phyloP scores from a whole-genome alignment of 78 protist species.

The Emiliania huxleyi region DNA sequence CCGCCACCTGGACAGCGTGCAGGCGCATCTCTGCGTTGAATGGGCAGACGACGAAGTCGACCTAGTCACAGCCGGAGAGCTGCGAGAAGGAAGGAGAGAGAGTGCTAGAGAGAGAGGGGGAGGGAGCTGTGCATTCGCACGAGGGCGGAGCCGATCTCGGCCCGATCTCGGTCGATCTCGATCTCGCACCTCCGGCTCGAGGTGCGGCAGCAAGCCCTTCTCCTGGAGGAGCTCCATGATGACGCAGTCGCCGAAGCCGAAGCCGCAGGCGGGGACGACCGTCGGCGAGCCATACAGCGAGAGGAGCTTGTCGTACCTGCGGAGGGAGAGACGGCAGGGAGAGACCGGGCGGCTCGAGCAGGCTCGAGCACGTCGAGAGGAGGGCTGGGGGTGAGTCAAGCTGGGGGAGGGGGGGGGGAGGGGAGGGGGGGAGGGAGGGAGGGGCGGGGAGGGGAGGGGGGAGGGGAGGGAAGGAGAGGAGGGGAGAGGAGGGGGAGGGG shows the following conservation, averaged over 20 bases:
- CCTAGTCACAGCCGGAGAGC: no score
- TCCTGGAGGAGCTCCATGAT: constrained; percentile 48
- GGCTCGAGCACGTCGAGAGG: neutral
- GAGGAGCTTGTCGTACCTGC: constrained; percentile 67
- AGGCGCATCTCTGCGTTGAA: constrained; percentile 54
- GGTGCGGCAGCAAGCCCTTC: neutral
- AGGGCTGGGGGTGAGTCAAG: neutral
- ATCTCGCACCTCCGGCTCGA: neutral
- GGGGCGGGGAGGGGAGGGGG: no score
- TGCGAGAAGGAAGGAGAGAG: no score
- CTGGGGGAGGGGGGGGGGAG: neutral
- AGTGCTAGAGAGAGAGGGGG: no score
- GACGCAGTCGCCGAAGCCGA: constrained; percentile 74
- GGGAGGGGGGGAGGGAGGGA: constrained; percentile 40
- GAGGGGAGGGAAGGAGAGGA: constrained; percentile 50
- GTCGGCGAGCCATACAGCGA: constrained; percentile 50
- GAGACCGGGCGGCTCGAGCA: neutral
- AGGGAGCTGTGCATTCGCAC: no score
- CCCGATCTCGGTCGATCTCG: no score
- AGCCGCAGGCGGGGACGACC: constrained; percentile 60
- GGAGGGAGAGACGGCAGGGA: no score
- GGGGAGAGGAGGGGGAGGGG: constrained; percentile 46
- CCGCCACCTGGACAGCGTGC: constrained; percentile 33
- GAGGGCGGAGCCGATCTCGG: no score
- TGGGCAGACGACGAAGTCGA: constrained; percentile 33